phyloP scores from a whole-genome alignment of 108 stramenopile species.

The Hondaea fermentalgiana region DNA sequence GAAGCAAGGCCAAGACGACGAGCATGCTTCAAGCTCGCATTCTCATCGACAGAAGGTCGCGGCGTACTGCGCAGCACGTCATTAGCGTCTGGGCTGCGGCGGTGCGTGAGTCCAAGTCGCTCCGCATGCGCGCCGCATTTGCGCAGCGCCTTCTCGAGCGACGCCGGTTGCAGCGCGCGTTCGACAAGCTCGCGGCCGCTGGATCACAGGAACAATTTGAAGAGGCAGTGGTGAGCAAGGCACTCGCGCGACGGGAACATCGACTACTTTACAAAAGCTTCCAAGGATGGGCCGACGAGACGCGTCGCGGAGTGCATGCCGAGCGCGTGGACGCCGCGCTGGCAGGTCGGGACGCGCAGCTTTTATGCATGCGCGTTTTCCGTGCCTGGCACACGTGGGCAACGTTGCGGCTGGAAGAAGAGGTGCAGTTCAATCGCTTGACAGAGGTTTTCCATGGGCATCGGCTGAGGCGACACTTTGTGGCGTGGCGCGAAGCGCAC shows the following conservation, averaged over 20 bases:
- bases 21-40: not conserved
- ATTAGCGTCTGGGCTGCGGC: not conserved
- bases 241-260: not conserved
- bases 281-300: not conserved
- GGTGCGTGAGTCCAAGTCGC: not conserved
- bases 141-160: not conserved
- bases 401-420: not conserved
- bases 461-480: not conserved
- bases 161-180: not conserved
- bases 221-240: not conserved
- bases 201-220: not conserved
- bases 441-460: not conserved
- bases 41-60: not conserved
- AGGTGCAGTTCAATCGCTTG: not conserved
- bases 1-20: not conserved
- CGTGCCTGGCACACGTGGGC: not conserved
- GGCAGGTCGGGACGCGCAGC: not conserved
- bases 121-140: not conserved
- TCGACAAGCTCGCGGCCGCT: not conserved
- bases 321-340: not conserved
- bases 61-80: not conserved
- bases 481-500: not conserved
- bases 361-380: not conserved
- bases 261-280: not conserved
- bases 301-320: not conserved